Evolutionary conservation across 139 green algal genomes (phyloP), one percentile per base, ranked within the genome.

Genomic region (Nannochloris sp.): DNA sequence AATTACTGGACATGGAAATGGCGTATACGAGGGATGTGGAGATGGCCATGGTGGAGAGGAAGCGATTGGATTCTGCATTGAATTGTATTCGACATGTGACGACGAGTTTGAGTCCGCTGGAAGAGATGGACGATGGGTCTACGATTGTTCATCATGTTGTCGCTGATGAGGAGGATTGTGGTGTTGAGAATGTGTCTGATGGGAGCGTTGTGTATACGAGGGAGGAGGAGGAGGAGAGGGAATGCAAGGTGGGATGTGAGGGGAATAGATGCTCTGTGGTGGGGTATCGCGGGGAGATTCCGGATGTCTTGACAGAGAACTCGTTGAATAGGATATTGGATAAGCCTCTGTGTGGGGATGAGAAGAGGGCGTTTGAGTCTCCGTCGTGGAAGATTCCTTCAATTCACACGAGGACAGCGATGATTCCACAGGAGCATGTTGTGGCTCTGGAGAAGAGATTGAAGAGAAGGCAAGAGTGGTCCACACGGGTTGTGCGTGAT

Each of bases 51-150:
- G 18, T 66, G 25, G 65, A 72, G 23, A 40, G 65, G 9, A 23
- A n/a, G 9, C 55, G 65, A n/a, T 21, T 72, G 21, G 56, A 72
- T 19, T 36, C 29, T 31, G 65, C 65, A 27, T 57, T 72, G 29
- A n/a, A 44, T 21, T 62, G 29, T 27, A 72, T 72, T 18, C 64
- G 65, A 36, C 19, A 66, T 12, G 65, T 72, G 65, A 66, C 54
- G 25, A n/a, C n/a, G 46, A 21, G n/a, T 53, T 19, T 21, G 16
- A 53, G 46, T 53, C 18, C 6, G 11, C 3, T 25, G n/a, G 46
- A 25, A 1, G n/a, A 53, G 5, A 12, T 9, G 46, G n/a, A 53
- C 10, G 46, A 53, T 40, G 34, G 34, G 34, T 40, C 34, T 9
- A 40, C 34, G 34, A 40, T 40, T 40, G 34, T 40, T 9, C 34